These are phyloP conservation scores for Byssothecium circinans DNA, from an alignment of 2,329 filamentous ascomycete genomes.

Conservation along the genomic window DNA sequence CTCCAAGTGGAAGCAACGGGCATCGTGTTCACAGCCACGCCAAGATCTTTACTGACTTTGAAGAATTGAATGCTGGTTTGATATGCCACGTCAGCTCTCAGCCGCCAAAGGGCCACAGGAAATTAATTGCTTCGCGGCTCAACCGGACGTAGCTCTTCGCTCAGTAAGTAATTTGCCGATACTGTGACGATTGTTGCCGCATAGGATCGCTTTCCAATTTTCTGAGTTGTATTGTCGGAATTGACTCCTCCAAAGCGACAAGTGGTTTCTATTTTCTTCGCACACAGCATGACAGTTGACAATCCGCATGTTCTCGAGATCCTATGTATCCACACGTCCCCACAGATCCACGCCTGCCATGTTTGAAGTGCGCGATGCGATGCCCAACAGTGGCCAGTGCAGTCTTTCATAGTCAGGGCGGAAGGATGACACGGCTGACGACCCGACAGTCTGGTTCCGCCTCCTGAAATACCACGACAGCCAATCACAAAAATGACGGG, in stretches of 20 bases:
- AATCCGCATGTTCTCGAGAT: neutral
- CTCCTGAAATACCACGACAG: conserved; percentile 16
- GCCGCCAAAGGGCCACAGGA: neutral
- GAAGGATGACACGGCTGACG: conserved; percentile 15
- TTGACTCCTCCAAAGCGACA: no score
- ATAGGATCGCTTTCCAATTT: no score
- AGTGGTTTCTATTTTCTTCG: neutral
- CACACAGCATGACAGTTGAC: neutral
- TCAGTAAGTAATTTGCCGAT: neutral
- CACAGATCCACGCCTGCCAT: conserved; percentile 17
- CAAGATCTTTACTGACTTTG: no score
- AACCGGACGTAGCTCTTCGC: neutral
- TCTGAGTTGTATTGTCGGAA: no score
- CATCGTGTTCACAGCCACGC: no score
- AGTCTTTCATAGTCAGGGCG: conserved; percentile 1
- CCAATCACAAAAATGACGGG: conserved; percentile 13
- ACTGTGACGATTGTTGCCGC: no score
- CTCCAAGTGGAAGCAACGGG: no score
- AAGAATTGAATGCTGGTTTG: neutral
- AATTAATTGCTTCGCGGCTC: neutral
- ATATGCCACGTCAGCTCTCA: neutral
- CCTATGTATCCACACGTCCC: neutral
- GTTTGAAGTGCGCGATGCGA: conserved; percentile 15
- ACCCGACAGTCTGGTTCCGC: conserved; percentile 19
- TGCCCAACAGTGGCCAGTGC: conserved; percentile 8